Conservation (phyloP, 2,329 filamentous ascomycete genomes). For the Davidsoniella eucalypti region DNA sequence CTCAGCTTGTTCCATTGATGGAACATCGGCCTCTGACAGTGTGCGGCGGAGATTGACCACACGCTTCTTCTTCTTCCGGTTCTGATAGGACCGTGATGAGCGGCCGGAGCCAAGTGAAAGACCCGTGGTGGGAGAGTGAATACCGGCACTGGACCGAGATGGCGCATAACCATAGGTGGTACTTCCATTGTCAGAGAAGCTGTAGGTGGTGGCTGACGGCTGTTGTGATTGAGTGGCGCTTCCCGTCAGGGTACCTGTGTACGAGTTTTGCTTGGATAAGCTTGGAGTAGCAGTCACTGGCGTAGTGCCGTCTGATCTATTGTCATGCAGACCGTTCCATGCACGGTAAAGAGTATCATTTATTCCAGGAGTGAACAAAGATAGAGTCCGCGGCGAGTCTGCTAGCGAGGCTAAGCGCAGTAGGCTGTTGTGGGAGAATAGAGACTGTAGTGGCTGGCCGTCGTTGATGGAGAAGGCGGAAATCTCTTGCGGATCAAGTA, state of each 20-base stretch:
- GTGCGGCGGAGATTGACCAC: conserved; percentile 65
- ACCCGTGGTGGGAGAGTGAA: conserved; percentile 25
- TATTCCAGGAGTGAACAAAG: conserved; percentile 82
- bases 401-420: conserved; percentile 66
- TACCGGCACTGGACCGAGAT: conserved; percentile 32
- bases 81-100: conserved; percentile 40
- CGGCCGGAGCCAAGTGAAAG: conserved; percentile 46
- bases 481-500: conserved; percentile 57
- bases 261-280: conserved; percentile 47
- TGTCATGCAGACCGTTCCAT: conserved; percentile 66
- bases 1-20: conserved; percentile 25
- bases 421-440: conserved; percentile 92
- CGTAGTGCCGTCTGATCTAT: conserved; percentile 37
- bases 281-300: conserved; percentile 25
- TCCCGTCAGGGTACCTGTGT: conserved; percentile 16
- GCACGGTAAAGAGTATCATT: conserved; percentile 80
- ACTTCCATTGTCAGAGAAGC: conserved; percentile 56
- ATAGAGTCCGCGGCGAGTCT: conserved; percentile 79
- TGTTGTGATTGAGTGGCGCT: conserved; percentile 15
- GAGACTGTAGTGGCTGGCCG: conserved; percentile 63
- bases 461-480: conserved; percentile 65
- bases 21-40: conserved; percentile 30
- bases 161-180: conserved; percentile 43
- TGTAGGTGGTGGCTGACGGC: conserved; percentile 42
- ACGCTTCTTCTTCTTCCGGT: conserved; percentile 66